phyloP scores from a whole-genome alignment of 805 yeast species.

The Suhomyces vadensis region DNA sequence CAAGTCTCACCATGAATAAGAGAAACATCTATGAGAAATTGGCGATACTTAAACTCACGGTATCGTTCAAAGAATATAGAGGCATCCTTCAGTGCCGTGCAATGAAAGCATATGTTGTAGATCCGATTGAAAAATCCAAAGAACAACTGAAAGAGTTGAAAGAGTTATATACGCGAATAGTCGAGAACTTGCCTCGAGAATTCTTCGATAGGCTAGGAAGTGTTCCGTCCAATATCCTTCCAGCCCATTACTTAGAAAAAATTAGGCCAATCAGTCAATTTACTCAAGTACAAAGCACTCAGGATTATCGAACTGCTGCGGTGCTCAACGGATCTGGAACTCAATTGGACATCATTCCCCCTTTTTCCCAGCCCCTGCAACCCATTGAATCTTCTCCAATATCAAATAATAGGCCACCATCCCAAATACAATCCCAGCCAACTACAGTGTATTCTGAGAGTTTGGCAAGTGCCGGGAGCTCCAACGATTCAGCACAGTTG shows the following conservation, averaged over 20 bases:
- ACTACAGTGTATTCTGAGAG: no score
- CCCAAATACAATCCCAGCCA: background rate
- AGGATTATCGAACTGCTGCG: background rate
- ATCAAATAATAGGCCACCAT: background rate
- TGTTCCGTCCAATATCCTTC: slow-evolving; percentile 2
- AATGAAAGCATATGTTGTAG: background rate
- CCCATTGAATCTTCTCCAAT: background rate
- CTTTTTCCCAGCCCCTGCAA: background rate
- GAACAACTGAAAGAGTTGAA: background rate
- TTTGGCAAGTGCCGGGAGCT: background rate
- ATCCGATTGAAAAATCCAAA: no score
- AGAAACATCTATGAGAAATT: slow-evolving; percentile 1
- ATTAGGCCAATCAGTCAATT: background rate
- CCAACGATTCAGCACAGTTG: background rate
- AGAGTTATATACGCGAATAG: background rate
- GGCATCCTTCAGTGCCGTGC: slow-evolving; percentile 16
- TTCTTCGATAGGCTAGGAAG: slow-evolving; percentile 1
- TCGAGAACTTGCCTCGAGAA: slow-evolving; percentile 3
- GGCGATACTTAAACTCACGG: slow-evolving; percentile 8
- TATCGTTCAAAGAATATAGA: slow-evolving; percentile 13
- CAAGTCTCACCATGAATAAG: background rate
- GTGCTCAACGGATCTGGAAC: no score
- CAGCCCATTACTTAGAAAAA: background rate
- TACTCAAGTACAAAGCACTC: slow-evolving; percentile 1
- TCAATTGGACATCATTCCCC: background rate